A percentile compares a stretch with the other conserved stretches of the same genome.
These are phyloP conservation scores for Iris macrosiphon DNA, from an alignment of 106 monocot genomes.

Conservation along the genomic window DNA sequence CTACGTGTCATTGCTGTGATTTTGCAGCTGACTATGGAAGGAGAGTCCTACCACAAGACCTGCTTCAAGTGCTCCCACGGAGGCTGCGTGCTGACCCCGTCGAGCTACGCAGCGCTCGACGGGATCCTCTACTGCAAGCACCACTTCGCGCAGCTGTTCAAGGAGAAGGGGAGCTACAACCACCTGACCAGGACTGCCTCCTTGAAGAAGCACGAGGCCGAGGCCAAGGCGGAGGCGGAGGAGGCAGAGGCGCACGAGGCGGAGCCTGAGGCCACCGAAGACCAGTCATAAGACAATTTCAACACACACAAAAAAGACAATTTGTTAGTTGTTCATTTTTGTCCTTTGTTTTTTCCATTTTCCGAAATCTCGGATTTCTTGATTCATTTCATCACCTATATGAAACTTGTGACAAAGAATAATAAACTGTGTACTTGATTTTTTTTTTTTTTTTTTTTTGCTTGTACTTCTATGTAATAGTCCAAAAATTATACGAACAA, in stretches of 20 bases:
- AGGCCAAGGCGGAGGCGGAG: slow-evolving; percentile 1
- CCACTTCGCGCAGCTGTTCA: slow-evolving; percentile 75
- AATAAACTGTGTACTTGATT: too few relatives aligned
- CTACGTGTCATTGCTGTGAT: not conserved
- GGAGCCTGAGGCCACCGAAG: not conserved
- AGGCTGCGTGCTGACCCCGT: slow-evolving; percentile 57
- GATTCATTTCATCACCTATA: too few relatives aligned
- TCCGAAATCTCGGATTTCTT: too few relatives aligned
- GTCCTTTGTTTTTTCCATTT: too few relatives aligned
- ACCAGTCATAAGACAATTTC: slow-evolving; percentile 1
- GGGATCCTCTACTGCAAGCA: slow-evolving; percentile 84
- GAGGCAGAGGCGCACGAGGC: not conserved
- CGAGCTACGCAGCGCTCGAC: slow-evolving; percentile 59
- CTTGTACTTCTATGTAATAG: too few relatives aligned
- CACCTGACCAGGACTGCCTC: slow-evolving; percentile 38
- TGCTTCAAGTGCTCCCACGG: slow-evolving; percentile 80
- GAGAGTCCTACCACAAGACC: slow-evolving; percentile 68
- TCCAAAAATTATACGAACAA: too few relatives aligned
- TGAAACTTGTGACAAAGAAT: too few relatives aligned
- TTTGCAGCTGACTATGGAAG: slow-evolving; percentile 46
- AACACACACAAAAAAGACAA: too few relatives aligned
- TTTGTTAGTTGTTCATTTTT: too few relatives aligned
- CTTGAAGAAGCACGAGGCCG: slow-evolving; percentile 17
- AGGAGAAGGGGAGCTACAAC: slow-evolving; percentile 76
- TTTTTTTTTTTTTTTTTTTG: too few relatives aligned